Percentiles rank a stretch among this genome's conserved stretches.
Evolutionary conservation across 2,329 filamentous ascomycete genomes (phyloP).

Genomic region (Cladophialophora carrionii): DNA sequence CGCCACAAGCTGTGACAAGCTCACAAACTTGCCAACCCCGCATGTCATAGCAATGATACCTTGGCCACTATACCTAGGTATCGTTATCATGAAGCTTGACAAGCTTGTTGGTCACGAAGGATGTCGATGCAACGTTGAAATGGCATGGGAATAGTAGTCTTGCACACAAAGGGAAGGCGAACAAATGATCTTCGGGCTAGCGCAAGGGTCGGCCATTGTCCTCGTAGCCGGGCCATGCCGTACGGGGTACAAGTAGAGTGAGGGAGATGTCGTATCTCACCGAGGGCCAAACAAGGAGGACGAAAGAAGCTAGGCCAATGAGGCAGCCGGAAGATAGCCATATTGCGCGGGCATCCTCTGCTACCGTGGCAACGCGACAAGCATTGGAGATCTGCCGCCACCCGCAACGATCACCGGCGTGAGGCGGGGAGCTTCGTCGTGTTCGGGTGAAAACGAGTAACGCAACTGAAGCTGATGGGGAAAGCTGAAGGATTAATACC

Average conservation of each 20-base stretch:
- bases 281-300: not conserved
- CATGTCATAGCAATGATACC: conserved; percentile 6
- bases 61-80: not conserved
- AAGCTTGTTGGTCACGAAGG: conserved; percentile 20
- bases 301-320: not conserved
- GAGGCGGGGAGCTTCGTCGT: not conserved
- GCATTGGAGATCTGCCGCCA: conserved; percentile 5
- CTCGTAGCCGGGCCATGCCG: not conserved
- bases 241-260: not conserved
- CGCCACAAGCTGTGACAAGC: conserved; percentile 5
- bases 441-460: not conserved
- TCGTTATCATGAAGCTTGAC: conserved; percentile 15
- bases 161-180: conserved; percentile 26
- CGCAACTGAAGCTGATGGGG: not conserved
- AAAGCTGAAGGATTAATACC: no score
- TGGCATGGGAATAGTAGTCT: conserved; percentile 10
- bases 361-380: not conserved
- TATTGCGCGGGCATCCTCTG: not conserved
- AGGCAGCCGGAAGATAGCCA: conserved; percentile 7
- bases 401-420: conserved; percentile 1
- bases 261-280: not conserved
- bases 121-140: conserved; percentile 21
- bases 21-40: conserved; percentile 3
- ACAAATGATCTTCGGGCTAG: conserved; percentile 10
- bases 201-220: not conserved